These are phyloP conservation scores for Trichoderma sp. DNA, from an alignment of 2,329 filamentous ascomycete species.

Conservation along the genomic window DNA sequence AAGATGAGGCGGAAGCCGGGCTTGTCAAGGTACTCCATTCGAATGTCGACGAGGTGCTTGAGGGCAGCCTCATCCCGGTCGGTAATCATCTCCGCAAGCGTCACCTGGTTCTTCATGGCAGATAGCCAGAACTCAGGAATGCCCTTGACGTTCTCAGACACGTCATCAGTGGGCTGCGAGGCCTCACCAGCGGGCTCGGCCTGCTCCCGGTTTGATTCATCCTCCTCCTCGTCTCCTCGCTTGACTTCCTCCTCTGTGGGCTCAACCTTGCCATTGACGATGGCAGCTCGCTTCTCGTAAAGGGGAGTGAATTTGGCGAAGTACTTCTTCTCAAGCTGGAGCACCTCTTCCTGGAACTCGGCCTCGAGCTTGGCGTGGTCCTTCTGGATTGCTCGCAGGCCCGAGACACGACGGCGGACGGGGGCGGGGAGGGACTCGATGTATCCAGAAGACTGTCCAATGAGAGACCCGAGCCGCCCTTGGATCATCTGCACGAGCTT, in stretches of 20 bases:
- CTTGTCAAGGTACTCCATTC: slow-evolving; percentile 99
- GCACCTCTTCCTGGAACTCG: slow-evolving; percentile 97
- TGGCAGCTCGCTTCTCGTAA: slow-evolving; percentile 90
- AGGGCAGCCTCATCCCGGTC: slow-evolving; percentile 94
- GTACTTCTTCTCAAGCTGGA: slow-evolving; percentile 99
- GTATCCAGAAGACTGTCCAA: slow-evolving; percentile 95
- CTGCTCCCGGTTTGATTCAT: slow-evolving; percentile 65
- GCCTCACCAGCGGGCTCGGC: slow-evolving; percentile 63
- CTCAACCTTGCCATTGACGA: slow-evolving; percentile 85
- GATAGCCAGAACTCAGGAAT: slow-evolving; percentile 99
- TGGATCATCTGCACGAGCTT: slow-evolving; percentile 96
- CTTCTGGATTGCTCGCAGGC: slow-evolving; percentile 97
- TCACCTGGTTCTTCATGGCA: slow-evolving; percentile 99
- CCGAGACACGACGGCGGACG: slow-evolving; percentile 90
- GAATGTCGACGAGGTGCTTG: slow-evolving; percentile 86
- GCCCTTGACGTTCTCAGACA: slow-evolving; percentile 64
- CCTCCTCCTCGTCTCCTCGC: slow-evolving; percentile 79
- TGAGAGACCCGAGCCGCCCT: slow-evolving; percentile 88
- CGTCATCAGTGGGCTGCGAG: slow-evolving; percentile 61
- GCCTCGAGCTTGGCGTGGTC: slow-evolving; percentile 98
- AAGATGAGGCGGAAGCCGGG: slow-evolving; percentile 98
- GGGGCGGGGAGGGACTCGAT: slow-evolving; percentile 90
- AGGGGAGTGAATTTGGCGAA: slow-evolving; percentile 98
- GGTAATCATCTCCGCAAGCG: slow-evolving; percentile 97
- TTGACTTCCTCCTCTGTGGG: slow-evolving; percentile 85